Evolutionary conservation across 2,329 filamentous ascomycete species (phyloP).

Genomic region (Coniosporium tulheliwenetii): DNA sequence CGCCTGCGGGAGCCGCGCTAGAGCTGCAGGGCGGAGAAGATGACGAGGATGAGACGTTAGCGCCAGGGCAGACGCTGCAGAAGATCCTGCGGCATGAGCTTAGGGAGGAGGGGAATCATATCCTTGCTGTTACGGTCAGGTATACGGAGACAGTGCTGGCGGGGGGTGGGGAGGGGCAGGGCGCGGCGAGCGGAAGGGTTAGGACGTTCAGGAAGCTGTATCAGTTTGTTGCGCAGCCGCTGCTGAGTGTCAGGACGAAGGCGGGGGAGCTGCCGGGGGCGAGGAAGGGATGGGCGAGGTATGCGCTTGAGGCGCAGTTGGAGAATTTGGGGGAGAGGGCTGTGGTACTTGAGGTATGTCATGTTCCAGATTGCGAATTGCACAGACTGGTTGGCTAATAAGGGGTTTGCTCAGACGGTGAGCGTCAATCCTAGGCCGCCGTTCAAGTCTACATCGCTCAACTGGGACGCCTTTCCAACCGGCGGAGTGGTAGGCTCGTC

Average conservation of each 20-base stretch:
- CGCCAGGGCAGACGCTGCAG: slow-evolving; percentile 34
- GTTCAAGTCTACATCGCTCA: slow-evolving; percentile 38
- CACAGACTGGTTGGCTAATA: slow-evolving; percentile 11
- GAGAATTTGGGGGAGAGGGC: slow-evolving; percentile 83
- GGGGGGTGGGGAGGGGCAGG: slow-evolving; percentile 18
- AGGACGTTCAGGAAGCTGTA: slow-evolving; percentile 90
- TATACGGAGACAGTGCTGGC: slow-evolving; percentile 72
- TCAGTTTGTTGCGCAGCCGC: slow-evolving; percentile 86
- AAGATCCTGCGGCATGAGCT: slow-evolving; percentile 73
- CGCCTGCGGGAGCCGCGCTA: slow-evolving; percentile 46
- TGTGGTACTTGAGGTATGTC: slow-evolving; percentile 56
- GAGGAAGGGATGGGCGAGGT: slow-evolving; percentile 31
- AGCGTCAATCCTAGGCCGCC: slow-evolving; percentile 33
- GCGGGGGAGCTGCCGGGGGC: slow-evolving; percentile 45
- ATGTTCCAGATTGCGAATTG: slow-evolving; percentile 11
- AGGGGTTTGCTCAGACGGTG: slow-evolving; percentile 22
- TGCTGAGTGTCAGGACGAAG: slow-evolving; percentile 83
- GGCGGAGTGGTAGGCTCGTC: slow-evolving; percentile 15
- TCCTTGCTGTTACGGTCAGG: slow-evolving; percentile 81
- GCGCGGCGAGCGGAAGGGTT: slow-evolving; percentile 41
- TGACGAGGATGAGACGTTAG: slow-evolving; percentile 4
- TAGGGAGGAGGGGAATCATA: slow-evolving; percentile 87
- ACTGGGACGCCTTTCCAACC: slow-evolving; percentile 32
- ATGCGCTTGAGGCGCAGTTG: slow-evolving; percentile 82
- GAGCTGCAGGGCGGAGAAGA: slow-evolving; percentile 22